phyloP scores from a whole-genome alignment of 2,329 filamentous ascomycete species.

The Colletotrichum sp. region DNA sequence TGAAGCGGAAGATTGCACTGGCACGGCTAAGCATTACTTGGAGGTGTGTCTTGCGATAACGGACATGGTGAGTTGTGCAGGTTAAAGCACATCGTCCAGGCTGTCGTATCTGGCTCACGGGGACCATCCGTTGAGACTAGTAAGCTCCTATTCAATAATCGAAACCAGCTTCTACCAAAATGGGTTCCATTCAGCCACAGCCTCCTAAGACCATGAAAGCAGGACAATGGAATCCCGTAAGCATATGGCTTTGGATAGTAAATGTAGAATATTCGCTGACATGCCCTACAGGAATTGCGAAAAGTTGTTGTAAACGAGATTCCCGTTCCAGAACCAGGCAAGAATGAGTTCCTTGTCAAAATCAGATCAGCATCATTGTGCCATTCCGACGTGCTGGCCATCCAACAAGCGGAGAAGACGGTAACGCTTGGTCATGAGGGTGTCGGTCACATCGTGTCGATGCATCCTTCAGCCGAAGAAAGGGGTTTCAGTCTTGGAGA shows the following conservation, averaged over 20 bases:
- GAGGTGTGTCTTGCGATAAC: not conserved
- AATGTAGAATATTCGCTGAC: not conserved
- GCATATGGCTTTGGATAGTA: not conserved
- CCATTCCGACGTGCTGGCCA: conserved; percentile 33
- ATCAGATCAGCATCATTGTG: conserved; percentile 39
- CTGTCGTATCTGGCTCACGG: not conserved
- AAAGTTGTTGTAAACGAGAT: conserved; percentile 44
- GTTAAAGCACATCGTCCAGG: not conserved
- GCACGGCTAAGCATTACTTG: not conserved
- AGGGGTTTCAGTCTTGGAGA: conserved; percentile 48
- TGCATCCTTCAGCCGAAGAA: conserved; percentile 36
- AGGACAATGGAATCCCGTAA: conserved; percentile 25
- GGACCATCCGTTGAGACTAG: not conserved
- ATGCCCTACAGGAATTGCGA: conserved; percentile 21
- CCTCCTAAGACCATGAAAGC: conserved; percentile 22
- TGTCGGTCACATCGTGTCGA: conserved; percentile 44
- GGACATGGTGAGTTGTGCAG: not conserved
- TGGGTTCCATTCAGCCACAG: not conserved
- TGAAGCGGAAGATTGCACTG: not conserved
- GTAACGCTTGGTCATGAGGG: conserved; percentile 49
- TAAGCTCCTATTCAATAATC: not conserved
- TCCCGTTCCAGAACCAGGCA: conserved; percentile 44
- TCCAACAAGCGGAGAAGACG: conserved; percentile 26
- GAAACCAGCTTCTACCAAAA: not conserved
- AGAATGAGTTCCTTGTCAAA: conserved; percentile 44